Conservation (phyloP, 805 yeast genomes). For the Candida ponderosae region DNA sequence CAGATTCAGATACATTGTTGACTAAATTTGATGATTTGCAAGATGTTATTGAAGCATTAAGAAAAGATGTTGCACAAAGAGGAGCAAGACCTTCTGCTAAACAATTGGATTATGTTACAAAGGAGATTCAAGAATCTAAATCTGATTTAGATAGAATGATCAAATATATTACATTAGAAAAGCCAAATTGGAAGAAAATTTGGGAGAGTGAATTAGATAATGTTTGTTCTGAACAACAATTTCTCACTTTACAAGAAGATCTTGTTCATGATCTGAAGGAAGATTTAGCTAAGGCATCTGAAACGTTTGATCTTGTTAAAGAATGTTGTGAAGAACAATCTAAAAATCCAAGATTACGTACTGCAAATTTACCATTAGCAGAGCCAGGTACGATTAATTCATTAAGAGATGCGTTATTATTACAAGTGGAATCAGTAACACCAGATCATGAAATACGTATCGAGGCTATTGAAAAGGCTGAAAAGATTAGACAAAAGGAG, state of each 20-base stretch:
- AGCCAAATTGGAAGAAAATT: constrained; percentile 78
- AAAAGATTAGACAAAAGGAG: constrained; percentile 68
- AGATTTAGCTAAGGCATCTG: constrained; percentile 72
- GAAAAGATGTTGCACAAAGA: constrained; percentile 87
- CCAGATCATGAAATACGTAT: constrained; percentile 83
- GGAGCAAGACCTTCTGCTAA: constrained; percentile 76
- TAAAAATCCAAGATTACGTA: constrained; percentile 42
- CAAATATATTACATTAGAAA: constrained; percentile 59
- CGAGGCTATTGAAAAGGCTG: constrained; percentile 87
- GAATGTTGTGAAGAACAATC: constrained; percentile 74
- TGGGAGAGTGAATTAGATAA: constrained; percentile 91
- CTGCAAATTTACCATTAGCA: constrained; percentile 35
- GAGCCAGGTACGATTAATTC: constrained; percentile 58
- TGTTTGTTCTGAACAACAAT: constrained; percentile 91
- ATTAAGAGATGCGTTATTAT: constrained; percentile 68
- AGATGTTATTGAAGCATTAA: constrained; percentile 80
- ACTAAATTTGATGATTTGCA: constrained; percentile 86
- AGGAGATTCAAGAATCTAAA: constrained; percentile 57
- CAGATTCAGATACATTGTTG: constrained; percentile 66
- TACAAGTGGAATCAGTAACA: constrained; percentile 67
- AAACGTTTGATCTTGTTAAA: constrained; percentile 75
- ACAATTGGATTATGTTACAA: constrained; percentile 57
- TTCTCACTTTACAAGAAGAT: constrained; percentile 84
- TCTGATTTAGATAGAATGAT: constrained; percentile 43
- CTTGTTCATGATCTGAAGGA: constrained; percentile 70